Conservation (phyloP, 2,329 filamentous ascomycete species). For the Rhinocladiella similis region DNA sequence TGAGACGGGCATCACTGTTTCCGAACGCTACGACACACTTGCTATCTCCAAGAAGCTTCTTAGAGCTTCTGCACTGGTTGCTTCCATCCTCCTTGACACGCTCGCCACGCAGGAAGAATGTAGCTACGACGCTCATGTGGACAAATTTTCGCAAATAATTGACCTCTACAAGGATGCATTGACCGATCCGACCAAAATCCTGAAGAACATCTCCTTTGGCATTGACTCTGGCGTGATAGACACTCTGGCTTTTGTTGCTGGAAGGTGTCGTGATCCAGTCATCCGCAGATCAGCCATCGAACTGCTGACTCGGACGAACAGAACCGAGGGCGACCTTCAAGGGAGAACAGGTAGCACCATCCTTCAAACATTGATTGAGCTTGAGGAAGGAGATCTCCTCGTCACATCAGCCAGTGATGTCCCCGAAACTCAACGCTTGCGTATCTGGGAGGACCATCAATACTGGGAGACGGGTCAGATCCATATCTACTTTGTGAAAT, state of each 20-base stretch:
- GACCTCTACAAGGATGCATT: conserved; percentile 30
- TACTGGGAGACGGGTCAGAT: conserved; percentile 28
- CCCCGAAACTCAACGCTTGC: conserved; percentile 22
- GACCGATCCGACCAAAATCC: conserved; percentile 16
- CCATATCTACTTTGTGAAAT: conserved; percentile 26
- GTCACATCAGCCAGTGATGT: conserved; percentile 20
- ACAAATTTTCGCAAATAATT: conserved; percentile 31
- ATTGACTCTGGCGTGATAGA: conserved; percentile 34
- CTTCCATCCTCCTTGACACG: conserved; percentile 26
- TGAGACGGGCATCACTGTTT: conserved; percentile 9
- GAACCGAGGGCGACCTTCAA: conserved; percentile 27
- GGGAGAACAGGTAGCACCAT: conserved; percentile 24
- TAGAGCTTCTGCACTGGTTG: conserved; percentile 24
- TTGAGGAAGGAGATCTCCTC: conserved; percentile 23
- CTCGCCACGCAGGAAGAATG: conserved; percentile 21
- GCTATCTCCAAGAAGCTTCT: conserved; percentile 25
- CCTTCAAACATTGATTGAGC: conserved; percentile 19
- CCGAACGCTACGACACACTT: conserved; percentile 24
- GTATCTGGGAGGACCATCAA: conserved; percentile 29
- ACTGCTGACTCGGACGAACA: conserved; percentile 27
- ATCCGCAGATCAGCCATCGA: conserved; percentile 32
- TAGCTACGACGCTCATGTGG: conserved; percentile 30
- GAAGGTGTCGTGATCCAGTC: conserved; percentile 34
- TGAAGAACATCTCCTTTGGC: conserved; percentile 29
- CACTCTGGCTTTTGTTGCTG: conserved; percentile 31